phyloP scores from a whole-genome alignment of 2,329 filamentous ascomycete genomes.

The Penicillium glabrum region DNA sequence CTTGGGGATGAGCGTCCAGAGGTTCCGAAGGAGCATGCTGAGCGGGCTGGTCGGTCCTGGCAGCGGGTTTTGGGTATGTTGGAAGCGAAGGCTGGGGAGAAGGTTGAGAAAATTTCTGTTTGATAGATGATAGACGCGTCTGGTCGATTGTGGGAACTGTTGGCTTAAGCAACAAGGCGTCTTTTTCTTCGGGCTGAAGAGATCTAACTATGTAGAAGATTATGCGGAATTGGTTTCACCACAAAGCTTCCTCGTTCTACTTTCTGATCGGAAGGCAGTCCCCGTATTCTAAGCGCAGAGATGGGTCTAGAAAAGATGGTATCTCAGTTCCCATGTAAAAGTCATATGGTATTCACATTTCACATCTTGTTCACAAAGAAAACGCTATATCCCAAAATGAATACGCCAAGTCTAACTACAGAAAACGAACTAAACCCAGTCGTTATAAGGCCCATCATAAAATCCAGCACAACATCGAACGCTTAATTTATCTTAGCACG shows the following conservation, averaged over 20 bases:
- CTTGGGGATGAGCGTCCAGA: conserved; percentile 53
- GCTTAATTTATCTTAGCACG: conserved; percentile 10
- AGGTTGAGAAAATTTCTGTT: background rate
- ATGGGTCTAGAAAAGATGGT: too few species aligned
- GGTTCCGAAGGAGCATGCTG: conserved; percentile 58
- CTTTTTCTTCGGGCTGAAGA: background rate
- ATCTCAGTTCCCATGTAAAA: background rate
- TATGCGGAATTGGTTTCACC: too few species aligned
- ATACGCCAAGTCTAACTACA: background rate
- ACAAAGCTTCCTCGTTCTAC: too few species aligned
- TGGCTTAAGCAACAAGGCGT: background rate
- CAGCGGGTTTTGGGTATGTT: conserved; percentile 12
- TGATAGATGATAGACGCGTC: background rate
- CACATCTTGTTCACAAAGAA: background rate
- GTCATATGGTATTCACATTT: background rate
- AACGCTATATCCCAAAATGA: background rate
- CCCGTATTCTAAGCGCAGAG: too few species aligned
- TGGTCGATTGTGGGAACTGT: too few species aligned
- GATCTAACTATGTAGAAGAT: background rate
- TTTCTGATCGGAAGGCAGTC: too few species aligned
- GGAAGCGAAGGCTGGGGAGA: background rate
- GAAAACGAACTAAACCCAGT: background rate
- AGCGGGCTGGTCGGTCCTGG: conserved; percentile 38
- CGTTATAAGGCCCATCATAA: background rate
- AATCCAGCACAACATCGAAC: background rate